Evolutionary conservation across 768 basidiomycete species (phyloP).

Genomic region (Podaxis sp.): DNA sequence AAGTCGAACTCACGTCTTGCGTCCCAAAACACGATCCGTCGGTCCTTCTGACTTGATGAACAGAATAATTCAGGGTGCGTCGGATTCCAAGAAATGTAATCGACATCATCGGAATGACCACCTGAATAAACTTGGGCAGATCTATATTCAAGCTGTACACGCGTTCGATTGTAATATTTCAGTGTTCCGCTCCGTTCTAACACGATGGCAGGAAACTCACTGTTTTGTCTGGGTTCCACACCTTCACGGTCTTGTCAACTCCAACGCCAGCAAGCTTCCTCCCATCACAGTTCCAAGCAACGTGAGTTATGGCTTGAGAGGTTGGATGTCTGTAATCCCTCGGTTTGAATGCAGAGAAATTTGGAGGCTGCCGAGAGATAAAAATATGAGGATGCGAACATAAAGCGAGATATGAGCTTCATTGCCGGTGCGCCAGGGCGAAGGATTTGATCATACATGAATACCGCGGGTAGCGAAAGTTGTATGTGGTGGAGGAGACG

Average conservation of each 20-base stretch:
- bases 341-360: conserved; percentile 78
- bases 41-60: conserved; percentile 75
- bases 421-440: conserved; percentile 1
- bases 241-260: conserved; percentile 71
- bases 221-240: conserved; percentile 81
- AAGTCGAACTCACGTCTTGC: conserved; percentile 60
- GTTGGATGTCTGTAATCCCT: conserved; percentile 70
- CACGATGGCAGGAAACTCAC: conserved; percentile 38
- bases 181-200: neutral
- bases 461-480: conserved; percentile 70
- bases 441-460: conserved; percentile 54
- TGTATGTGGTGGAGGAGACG: conserved; percentile 71
- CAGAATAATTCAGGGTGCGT: conserved; percentile 83
- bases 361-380: conserved; percentile 54
- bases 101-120: conserved; percentile 77
- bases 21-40: conserved; percentile 81
- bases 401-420: conserved; percentile 21
- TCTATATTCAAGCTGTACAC: conserved; percentile 64
- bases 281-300: conserved; percentile 85
- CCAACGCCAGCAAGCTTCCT: conserved; percentile 81
- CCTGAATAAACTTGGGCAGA: conserved; percentile 66
- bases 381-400: conserved; percentile 12
- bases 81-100: conserved; percentile 83
- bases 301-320: conserved; percentile 67
- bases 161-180: neutral